phyloP scores from a whole-genome alignment of 345 rosid genomes.

The Populus alba region DNA sequence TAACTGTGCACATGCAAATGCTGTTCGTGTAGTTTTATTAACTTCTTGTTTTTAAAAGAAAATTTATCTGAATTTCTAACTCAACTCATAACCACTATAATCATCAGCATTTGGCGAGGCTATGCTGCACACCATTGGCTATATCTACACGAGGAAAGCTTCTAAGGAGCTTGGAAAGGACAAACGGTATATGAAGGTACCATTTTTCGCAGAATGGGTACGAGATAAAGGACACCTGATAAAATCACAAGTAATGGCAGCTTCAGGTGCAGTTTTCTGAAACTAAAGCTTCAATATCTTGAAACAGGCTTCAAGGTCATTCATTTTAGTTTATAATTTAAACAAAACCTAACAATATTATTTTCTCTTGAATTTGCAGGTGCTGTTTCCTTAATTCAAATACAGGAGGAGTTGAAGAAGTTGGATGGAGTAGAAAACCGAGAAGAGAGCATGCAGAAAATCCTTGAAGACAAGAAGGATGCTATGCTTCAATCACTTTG shows the following conservation, averaged over 20 bases:
- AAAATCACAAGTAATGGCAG: constrained; percentile 96
- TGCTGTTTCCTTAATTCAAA: constrained; percentile 73
- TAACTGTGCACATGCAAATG: background rate
- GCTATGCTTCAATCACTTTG: constrained; percentile 91
- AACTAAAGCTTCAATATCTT: background rate
- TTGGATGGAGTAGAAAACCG: constrained; percentile 56
- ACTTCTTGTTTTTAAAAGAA: background rate
- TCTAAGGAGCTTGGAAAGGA: constrained; percentile 88
- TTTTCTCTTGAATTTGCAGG: constrained; percentile 38
- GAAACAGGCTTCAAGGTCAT: background rate
- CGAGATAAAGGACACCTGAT: constrained; percentile 90
- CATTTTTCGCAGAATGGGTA: constrained; percentile 97
- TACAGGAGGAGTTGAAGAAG: constrained; percentile 81
- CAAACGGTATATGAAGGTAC: constrained; percentile 79
- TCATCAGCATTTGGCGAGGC: constrained; percentile 91
- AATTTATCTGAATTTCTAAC: too few species aligned
- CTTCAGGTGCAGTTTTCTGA: constrained; percentile 58
- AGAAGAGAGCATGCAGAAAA: constrained; percentile 68
- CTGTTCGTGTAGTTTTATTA: background rate
- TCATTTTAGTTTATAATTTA: background rate
- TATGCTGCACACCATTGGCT: constrained; percentile 91
- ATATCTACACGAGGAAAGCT: constrained; percentile 88
- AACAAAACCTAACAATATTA: background rate
- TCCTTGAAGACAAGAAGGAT: constrained; percentile 68
- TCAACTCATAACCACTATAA: constrained; percentile 1